phyloP scores from a whole-genome alignment of 1,284 basidiomycete genomes.

The Marasmius fiardii region DNA sequence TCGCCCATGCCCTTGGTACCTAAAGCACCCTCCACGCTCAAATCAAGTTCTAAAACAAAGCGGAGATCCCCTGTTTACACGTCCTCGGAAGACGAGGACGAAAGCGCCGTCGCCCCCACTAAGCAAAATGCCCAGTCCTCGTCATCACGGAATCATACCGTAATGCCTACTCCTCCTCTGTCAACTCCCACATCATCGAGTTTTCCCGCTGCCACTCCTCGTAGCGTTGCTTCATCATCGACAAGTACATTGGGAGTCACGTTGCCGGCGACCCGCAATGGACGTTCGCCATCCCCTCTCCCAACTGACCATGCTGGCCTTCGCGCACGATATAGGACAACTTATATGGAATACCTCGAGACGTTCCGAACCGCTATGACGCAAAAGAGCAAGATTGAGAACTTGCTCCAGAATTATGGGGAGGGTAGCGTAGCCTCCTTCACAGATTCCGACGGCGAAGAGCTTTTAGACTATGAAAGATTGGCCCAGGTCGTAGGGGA shows the following conservation, averaged over 20 bases:
- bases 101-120: conserved; percentile 5
- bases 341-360: conserved; percentile 48
- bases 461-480: conserved; percentile 52
- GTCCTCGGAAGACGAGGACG: conserved; percentile 57
- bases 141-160: conserved; percentile 13
- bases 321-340: conserved; percentile 46
- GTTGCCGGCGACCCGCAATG: background rate
- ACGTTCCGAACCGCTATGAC: conserved; percentile 41
- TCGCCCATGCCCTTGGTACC: conserved; percentile 17
- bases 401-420: conserved; percentile 31
- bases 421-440: conserved; percentile 31
- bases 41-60: conserved; percentile 25
- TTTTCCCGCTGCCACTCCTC: background rate
- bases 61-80: conserved; percentile 54
- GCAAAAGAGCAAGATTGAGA: conserved; percentile 46
- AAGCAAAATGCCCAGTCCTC: conserved; percentile 9
- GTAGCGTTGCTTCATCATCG: background rate
- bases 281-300: conserved; percentile 31
- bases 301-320: conserved; percentile 42
- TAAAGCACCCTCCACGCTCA: conserved; percentile 19
- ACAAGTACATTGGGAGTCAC: no score
- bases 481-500: conserved; percentile 39
- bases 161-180: conserved; percentile 22
- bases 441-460: conserved; percentile 46
- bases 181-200: conserved; percentile 17